phyloP scores from a whole-genome alignment of 495 filamentous ascomycete genomes.

The Xylaria castorea region DNA sequence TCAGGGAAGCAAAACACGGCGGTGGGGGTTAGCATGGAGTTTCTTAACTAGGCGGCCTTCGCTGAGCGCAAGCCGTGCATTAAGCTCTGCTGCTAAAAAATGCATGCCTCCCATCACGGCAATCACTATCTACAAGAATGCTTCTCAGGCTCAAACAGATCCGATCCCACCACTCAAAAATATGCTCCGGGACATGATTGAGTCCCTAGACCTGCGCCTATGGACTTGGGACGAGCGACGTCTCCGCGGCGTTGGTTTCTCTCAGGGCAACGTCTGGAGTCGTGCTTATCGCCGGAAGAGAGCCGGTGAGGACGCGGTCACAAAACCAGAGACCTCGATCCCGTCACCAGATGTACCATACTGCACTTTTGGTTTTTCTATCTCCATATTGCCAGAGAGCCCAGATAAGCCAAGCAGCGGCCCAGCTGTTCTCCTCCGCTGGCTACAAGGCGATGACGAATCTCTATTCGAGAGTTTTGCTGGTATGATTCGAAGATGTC shows the following conservation, averaged over 20 bases:
- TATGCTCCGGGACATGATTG: constrained; percentile 54
- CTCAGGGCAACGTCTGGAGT: constrained; percentile 58
- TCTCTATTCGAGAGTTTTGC: constrained; percentile 89
- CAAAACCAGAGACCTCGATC: constrained; percentile 35
- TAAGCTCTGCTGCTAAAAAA: constrained; percentile 62
- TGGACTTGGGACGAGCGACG: constrained; percentile 50
- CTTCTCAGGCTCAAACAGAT: constrained; percentile 51
- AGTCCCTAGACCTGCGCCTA: constrained; percentile 66
- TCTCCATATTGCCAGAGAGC: constrained; percentile 34
- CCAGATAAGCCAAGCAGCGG: constrained; percentile 22
- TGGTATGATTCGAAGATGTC: constrained; percentile 68
- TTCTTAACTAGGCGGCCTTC: constrained; percentile 72
- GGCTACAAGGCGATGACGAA: constrained; percentile 77
- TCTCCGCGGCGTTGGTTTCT: constrained; percentile 46
- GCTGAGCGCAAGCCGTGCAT: constrained; percentile 63
- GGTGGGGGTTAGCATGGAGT: constrained; percentile 92
- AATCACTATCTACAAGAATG: constrained; percentile 33
- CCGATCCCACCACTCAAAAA: constrained; percentile 55
- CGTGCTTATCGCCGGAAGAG: constrained; percentile 52
- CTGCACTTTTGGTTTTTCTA: constrained; percentile 54
- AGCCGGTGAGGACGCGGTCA: constrained; percentile 51
- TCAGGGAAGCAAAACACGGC: constrained; percentile 77
- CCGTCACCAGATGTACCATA: constrained; percentile 19
- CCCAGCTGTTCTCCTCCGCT: constrained; percentile 61
- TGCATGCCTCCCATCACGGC: constrained; percentile 55